Percentiles rank a stretch among this genome's conserved stretches.
phyloP scores from a whole-genome alignment of 176 grass and related monocot species.

The Neostapfia colusana region DNA sequence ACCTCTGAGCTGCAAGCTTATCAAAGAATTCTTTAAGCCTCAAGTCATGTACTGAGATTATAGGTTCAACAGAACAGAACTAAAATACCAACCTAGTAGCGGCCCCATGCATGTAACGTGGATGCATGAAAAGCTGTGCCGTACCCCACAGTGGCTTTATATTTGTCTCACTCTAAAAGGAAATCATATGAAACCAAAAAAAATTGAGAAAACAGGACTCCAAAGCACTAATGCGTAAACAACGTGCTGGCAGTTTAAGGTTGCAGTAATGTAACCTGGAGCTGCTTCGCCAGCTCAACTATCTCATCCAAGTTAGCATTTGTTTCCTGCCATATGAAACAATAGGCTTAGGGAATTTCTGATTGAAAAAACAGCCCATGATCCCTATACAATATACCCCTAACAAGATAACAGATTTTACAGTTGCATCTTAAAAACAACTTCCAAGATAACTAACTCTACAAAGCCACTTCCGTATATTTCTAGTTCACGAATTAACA shows the following conservation, averaged over 20 bases:
- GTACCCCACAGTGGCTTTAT: constrained; percentile 87
- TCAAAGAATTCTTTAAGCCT: constrained; percentile 16
- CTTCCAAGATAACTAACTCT: not conserved
- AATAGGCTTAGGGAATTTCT: not conserved
- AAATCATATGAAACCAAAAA: not conserved
- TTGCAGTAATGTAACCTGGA: constrained; percentile 60
- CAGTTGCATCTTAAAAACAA: not conserved
- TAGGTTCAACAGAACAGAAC: not conserved
- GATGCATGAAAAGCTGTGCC: constrained; percentile 85
- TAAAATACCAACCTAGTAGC: constrained; percentile 73
- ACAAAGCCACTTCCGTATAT: not conserved
- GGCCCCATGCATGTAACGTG: constrained; percentile 88
- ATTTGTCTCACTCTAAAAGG: constrained; percentile 60
- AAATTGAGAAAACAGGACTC: not conserved
- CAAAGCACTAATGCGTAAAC: not conserved
- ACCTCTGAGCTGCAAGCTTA: constrained; percentile 48
- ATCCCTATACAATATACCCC: not conserved
- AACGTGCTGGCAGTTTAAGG: constrained; percentile 14
- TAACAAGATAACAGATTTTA: not conserved
- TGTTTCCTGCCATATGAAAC: constrained; percentile 69
- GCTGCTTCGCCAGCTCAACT: constrained; percentile 79
- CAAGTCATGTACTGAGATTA: not conserved
- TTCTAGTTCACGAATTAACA: not conserved
- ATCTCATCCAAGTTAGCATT: constrained; percentile 94
- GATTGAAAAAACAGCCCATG: not conserved